Base-by-base conservation (phyloP, 768 basidiomycete species). In the Postia placenta region DNA sequence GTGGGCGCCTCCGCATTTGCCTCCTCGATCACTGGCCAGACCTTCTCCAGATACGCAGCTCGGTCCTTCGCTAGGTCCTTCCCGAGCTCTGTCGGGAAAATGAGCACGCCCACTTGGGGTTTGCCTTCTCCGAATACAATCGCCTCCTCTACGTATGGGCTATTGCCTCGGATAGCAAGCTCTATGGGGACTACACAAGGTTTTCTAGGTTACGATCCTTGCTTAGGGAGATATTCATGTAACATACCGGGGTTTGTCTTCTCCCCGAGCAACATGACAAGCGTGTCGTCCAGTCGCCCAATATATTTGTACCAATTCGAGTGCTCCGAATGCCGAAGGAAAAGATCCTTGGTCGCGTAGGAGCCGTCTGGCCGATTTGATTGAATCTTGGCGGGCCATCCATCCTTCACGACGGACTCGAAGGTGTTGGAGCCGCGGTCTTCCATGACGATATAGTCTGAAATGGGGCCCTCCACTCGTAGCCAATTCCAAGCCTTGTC, bases 401-500 rank as follows among this genome's bases (percentile, higher is more conserved):
- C 78, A 33, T 79, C 74, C 30, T 70, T 65, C 48, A 79, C 67
- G 36, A 74, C 68, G 3, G 77, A 62, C 57, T 81, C 80, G 50
- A 66, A 76, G 0, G 67, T 70, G 27, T 67, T 68, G 2, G 60
- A 59, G 0, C 71, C 75, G 24, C 65, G 67, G 2, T 67, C 63
- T 51, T 75, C 75, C 48, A 78, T 69, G 44, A 65, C 65, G 43
- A 77, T 47, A 59, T 71, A 79, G n/a, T 47, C 45, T 22, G 3
- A 15, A 17, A 42, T 37, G 2, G 26, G 30, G 14, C 42, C 61
- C 56, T 48, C 33, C 25, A 63, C 56, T 23, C 74, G 70, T 37
- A 74, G 58, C 72, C 74, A 81, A 55, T 75, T 78, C 79, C 80
- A 82, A 11, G 52, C 72, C 58, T 79, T 80, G 65, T 81, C 79